These are phyloP conservation scores for Leucogyrophana mollusca DNA, from an alignment of 768 basidiomycete genomes.

Conservation along the genomic window DNA sequence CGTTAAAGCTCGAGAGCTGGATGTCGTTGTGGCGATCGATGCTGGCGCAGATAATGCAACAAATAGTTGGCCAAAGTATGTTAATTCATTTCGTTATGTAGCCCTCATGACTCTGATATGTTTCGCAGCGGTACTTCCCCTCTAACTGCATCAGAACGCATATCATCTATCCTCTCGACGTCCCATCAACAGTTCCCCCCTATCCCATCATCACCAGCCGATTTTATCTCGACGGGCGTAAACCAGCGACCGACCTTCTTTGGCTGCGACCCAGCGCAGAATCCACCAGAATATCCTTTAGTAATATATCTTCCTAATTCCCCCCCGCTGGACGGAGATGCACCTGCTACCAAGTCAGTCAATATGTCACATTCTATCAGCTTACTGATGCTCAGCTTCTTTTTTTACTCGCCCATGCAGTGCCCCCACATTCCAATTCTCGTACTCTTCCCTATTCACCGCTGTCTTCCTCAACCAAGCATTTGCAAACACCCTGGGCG, in stretches of 20 bases:
- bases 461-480: constrained; percentile 62
- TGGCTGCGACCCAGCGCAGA: constrained; percentile 60
- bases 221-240: constrained; percentile 59
- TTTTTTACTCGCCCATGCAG: constrained; percentile 32
- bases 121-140: constrained; percentile 51
- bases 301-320: constrained; percentile 77
- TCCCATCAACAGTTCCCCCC: constrained; percentile 66
- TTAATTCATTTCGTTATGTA: constrained; percentile 1
- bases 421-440: constrained; percentile 56
- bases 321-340: constrained; percentile 60
- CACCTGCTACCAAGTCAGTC: constrained; percentile 64
- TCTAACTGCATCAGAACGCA: constrained; percentile 42
- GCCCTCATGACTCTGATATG: constrained; percentile 1
- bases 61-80: constrained; percentile 69
- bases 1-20: constrained; percentile 64
- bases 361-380: not conserved
- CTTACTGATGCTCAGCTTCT: not conserved
- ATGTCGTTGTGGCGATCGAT: constrained; percentile 78
- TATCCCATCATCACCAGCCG: constrained; percentile 48
- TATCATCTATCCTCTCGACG: constrained; percentile 39
- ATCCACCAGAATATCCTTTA: constrained; percentile 58
- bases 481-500: constrained; percentile 50
- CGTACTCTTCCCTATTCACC: constrained; percentile 55
- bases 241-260: constrained; percentile 76
- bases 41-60: constrained; percentile 52